These are phyloP conservation scores for Calocybe indica DNA, from an alignment of 768 basidiomycete species.

Conservation along the genomic window DNA sequence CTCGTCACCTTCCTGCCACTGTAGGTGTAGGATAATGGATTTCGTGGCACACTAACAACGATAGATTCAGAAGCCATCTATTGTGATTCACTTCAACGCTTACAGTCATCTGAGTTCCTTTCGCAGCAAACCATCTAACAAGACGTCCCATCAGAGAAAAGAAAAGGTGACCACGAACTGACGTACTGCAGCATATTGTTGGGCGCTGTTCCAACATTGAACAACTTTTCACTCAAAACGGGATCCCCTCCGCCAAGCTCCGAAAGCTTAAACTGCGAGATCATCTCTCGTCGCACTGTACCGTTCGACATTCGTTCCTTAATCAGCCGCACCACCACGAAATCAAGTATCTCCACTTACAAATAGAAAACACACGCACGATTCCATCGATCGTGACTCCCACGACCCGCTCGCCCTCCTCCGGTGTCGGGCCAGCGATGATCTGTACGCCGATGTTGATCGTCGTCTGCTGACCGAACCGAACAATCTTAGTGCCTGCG, in stretches of 20 bases:
- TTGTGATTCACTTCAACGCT: conserved; percentile 14
- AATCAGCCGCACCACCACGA: neutral
- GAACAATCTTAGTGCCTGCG: conserved; percentile 79
- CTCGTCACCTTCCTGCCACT: conserved; percentile 67
- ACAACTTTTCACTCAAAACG: conserved; percentile 57
- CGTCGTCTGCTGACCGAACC: conserved; percentile 91
- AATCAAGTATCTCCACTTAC: conserved; percentile 36
- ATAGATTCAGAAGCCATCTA: neutral
- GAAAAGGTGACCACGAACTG: neutral
- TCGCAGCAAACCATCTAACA: conserved; percentile 80
- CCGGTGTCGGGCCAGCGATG: conserved; percentile 41
- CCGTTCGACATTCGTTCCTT: neutral
- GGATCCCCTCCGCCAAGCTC: conserved; percentile 71
- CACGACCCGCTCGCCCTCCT: conserved; percentile 80
- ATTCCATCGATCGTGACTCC: conserved; percentile 90
- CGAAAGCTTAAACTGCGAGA: conserved; percentile 84
- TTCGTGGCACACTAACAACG: conserved; percentile 77
- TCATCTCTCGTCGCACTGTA: conserved; percentile 72
- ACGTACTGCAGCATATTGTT: conserved; percentile 84
- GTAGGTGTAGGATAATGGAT: conserved; percentile 76
- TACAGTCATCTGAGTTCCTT: conserved; percentile 87
- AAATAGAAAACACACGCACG: conserved; percentile 86
- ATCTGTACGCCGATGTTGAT: conserved; percentile 89
- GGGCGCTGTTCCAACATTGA: conserved; percentile 73
- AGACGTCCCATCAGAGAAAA: conserved; percentile 4